These are phyloP conservation scores for Dioscorea alata DNA, from an alignment of 106 monocot genomes.

Conservation along the genomic window DNA sequence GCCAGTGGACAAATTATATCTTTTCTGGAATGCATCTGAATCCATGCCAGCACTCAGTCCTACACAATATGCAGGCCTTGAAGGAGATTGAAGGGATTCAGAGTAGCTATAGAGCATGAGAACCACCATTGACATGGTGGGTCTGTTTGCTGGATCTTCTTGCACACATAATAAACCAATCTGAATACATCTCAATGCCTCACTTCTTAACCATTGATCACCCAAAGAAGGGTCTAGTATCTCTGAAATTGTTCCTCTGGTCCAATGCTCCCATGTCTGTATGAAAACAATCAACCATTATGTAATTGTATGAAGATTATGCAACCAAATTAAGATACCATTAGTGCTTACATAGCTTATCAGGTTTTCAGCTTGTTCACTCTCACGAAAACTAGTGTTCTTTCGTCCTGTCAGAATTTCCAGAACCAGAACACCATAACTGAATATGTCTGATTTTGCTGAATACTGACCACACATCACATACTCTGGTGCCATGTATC, in stretches of 20 bases:
- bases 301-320: not conserved
- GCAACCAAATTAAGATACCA: not conserved
- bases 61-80: not conserved
- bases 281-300: not conserved
- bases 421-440: constrained; percentile 7
- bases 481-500: constrained; percentile 19
- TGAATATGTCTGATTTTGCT: constrained; percentile 4
- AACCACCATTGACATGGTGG: not conserved
- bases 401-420: constrained; percentile 13
- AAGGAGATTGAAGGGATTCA: not conserved
- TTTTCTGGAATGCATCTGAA: not conserved
- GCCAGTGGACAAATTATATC: not conserved
- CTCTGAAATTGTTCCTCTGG: not conserved
- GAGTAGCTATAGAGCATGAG: not conserved
- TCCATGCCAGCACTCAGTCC: not conserved
- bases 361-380: not conserved
- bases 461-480: constrained; percentile 1
- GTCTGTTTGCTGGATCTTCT: not conserved
- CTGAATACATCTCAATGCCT: not conserved
- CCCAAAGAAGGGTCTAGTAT: not conserved
- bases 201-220: not conserved
- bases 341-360: not conserved
- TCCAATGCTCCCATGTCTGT: constrained; percentile 5
- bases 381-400: not conserved
- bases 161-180: not conserved